Evolutionary conservation across 345 rosid genomes (phyloP).

Genomic region (Hibiscus mutabilis): DNA sequence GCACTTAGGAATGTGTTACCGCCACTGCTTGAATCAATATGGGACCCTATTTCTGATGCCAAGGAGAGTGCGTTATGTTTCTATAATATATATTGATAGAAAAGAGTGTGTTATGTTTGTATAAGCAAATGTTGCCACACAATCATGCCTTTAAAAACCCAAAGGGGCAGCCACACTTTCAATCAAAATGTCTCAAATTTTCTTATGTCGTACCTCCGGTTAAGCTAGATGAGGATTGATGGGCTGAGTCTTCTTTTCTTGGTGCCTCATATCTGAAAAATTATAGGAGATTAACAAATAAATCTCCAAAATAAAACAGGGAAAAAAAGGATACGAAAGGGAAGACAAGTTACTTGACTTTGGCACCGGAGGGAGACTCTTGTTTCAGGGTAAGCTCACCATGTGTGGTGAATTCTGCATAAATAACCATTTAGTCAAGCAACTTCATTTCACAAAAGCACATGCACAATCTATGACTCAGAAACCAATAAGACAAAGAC

Average conservation of each 20-base stretch:
- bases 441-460: neutral
- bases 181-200: constrained; percentile 10
- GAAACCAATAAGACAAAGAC: neutral
- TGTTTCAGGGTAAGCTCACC: constrained; percentile 44
- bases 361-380: constrained; percentile 38
- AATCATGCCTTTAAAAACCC: neutral
- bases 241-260: constrained; percentile 40
- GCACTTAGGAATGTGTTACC: constrained; percentile 23
- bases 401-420: constrained; percentile 39
- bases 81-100: too few species aligned
- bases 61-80: constrained; percentile 6
- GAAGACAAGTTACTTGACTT: constrained; percentile 43
- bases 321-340: neutral
- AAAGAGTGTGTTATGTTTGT: neutral
- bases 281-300: constrained; percentile 13
- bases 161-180: neutral
- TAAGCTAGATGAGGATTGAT: constrained; percentile 36
- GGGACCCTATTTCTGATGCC: constrained; percentile 21
- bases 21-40: constrained; percentile 28
- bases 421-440: constrained; percentile 10
- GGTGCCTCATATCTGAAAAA: constrained; percentile 48
- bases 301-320: neutral
- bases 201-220: constrained; percentile 33
- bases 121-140: neutral
- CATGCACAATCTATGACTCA: neutral